These are phyloP conservation scores for Hymenoscyphus linearis DNA, from an alignment of 2,329 filamentous ascomycete species.

Conservation along the genomic window DNA sequence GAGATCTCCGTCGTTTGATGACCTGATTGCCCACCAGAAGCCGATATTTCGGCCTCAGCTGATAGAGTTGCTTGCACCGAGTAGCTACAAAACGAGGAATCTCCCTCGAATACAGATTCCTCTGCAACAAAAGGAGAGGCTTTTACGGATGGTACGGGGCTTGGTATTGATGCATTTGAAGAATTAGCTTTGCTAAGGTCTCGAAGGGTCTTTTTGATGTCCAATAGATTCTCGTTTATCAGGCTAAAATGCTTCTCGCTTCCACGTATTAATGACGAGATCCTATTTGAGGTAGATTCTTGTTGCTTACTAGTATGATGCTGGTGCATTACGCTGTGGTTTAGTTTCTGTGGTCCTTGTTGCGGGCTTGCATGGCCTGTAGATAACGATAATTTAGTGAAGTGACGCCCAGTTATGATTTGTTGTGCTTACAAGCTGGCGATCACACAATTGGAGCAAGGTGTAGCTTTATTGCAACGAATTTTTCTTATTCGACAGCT, in stretches of 20 bases:
- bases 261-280: neutral
- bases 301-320: neutral
- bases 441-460: neutral
- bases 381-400: no score
- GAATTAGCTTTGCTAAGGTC: neutral
- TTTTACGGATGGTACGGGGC: neutral
- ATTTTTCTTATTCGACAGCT: neutral
- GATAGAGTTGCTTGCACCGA: slow-evolving; percentile 13
- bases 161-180: neutral
- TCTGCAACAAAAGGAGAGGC: slow-evolving; percentile 2
- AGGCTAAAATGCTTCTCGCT: slow-evolving; percentile 11
- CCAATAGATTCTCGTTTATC: slow-evolving; percentile 10
- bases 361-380: neutral
- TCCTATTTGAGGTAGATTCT: neutral
- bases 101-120: slow-evolving; percentile 9
- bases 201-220: slow-evolving; percentile 12
- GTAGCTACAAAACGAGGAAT: slow-evolving; percentile 13
- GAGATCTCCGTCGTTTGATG: slow-evolving; percentile 9
- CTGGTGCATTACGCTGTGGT: neutral
- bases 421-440: neutral
- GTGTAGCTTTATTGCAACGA: neutral
- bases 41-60: slow-evolving; percentile 9
- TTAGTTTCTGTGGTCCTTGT: neutral
- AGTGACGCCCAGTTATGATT: no score
- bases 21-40: slow-evolving; percentile 2